A percentile compares a stretch with the other conserved stretches of the same genome.
Conservation (phyloP, 2,329 filamentous ascomycete species). For the Capronia coronata region DNA sequence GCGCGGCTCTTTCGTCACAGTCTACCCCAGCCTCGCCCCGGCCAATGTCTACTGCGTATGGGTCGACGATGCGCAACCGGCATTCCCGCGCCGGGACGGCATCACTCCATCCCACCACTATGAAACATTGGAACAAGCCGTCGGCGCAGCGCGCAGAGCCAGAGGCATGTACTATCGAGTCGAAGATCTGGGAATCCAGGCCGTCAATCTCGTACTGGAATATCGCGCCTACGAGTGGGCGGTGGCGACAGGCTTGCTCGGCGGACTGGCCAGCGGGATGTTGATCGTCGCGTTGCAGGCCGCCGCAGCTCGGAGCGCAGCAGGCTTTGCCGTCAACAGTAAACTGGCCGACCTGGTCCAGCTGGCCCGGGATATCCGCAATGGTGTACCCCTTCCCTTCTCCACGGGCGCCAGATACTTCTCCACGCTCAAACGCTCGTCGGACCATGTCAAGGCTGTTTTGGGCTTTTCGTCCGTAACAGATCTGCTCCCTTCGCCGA, state of each 20-base stretch:
- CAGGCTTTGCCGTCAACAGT: neutral
- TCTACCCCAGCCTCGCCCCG: constrained; percentile 15
- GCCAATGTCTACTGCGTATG: constrained; percentile 22
- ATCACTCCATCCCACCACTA: neutral
- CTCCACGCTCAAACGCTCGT: neutral
- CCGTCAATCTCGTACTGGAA: neutral
- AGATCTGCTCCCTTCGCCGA: neutral
- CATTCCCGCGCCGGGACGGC: neutral
- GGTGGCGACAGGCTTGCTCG: neutral
- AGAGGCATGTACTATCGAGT: neutral
- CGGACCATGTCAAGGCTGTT: neutral
- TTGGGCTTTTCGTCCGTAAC: neutral
- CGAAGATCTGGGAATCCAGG: constrained; percentile 1
- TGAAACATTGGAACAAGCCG: constrained; percentile 5
- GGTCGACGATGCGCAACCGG: constrained; percentile 2
- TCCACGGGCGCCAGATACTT: neutral
- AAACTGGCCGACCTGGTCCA: neutral
- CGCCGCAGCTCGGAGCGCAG: neutral
- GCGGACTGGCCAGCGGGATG: neutral
- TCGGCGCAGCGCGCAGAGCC: constrained; percentile 3
- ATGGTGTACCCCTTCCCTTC: neutral
- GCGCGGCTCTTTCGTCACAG: constrained; percentile 20
- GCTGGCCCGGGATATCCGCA: neutral
- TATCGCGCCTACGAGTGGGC: constrained; percentile 5
- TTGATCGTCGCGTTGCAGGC: neutral